Conservation (phyloP, 306 rosid genomes). For the Quercus mongolica region DNA sequence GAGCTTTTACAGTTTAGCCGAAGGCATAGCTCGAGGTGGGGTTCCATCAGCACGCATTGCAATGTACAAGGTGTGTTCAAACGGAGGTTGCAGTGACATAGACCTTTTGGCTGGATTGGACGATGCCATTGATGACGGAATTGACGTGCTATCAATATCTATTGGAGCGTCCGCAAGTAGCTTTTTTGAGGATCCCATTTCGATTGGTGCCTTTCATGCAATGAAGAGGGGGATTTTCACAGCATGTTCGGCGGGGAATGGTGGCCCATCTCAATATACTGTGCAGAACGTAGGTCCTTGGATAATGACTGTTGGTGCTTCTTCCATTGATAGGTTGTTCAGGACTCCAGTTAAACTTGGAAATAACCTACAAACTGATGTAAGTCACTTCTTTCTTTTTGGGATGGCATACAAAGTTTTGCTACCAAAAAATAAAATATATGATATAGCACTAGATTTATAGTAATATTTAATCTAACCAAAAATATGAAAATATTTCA, state of each 20-base stretch:
- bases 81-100: conserved; percentile 60
- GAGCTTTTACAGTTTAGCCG: conserved; percentile 55
- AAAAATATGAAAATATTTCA: no score
- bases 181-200: conserved; percentile 28
- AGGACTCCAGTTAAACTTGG: conserved; percentile 43
- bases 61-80: conserved; percentile 3
- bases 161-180: conserved; percentile 33
- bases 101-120: conserved; percentile 71
- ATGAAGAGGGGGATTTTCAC: conserved; percentile 55
- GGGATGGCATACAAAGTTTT: not conserved
- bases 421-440: not conserved
- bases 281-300: conserved; percentile 72
- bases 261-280: conserved; percentile 36
- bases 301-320: conserved; percentile 72
- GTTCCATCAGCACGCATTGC: conserved; percentile 30
- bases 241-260: conserved; percentile 63
- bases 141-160: conserved; percentile 61
- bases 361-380: conserved; percentile 36
- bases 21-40: conserved; percentile 78
- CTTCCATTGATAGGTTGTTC: conserved; percentile 45
- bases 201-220: conserved; percentile 27
- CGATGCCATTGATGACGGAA: conserved; percentile 82
- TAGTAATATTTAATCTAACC: no score
- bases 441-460: no score
- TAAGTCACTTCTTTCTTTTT: conserved; percentile 18